A percentile compares a stretch with the other conserved stretches of the same genome.
phyloP scores from a whole-genome alignment of 345 rosid species.

The Ceriops zippeliana region DNA sequence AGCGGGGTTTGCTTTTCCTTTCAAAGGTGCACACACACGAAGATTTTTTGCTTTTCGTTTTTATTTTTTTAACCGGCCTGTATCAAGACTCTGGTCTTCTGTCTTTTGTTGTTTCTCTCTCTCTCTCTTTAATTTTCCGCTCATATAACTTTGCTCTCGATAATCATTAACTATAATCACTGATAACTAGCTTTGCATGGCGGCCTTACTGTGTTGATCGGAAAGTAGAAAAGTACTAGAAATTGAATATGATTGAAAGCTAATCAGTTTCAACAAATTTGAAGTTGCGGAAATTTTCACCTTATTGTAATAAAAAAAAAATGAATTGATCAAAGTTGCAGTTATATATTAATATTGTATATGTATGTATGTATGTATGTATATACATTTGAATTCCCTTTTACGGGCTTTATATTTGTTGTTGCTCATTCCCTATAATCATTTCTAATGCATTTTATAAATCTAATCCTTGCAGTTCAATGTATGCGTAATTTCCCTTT shows the following conservation, averaged over 20 bases:
- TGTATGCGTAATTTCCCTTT: too few species aligned
- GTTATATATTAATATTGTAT: too few species aligned
- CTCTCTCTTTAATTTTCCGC: too few species aligned
- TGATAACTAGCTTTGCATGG: constrained; percentile 1
- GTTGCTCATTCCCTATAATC: too few species aligned
- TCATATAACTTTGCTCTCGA: too few species aligned
- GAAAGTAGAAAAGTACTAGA: not conserved
- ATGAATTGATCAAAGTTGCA: too few species aligned
- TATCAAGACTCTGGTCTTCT: not conserved
- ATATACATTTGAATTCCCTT: too few species aligned
- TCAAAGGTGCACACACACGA: constrained; percentile 10
- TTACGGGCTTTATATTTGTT: too few species aligned
- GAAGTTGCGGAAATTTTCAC: not conserved
- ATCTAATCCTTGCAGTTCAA: too few species aligned
- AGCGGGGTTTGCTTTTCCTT: constrained; percentile 31
- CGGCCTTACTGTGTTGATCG: constrained; percentile 6
- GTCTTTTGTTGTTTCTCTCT: not conserved
- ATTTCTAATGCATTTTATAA: too few species aligned
- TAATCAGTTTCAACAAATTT: not conserved
- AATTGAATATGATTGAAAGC: not conserved
- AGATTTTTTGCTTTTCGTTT: not conserved
- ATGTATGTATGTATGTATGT: too few species aligned
- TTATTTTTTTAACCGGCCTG: not conserved
- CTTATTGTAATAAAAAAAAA: not conserved
- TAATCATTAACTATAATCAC: too few species aligned